phyloP scores from a whole-genome alignment of 164 flowering plant species.

The Vitis amurensis region DNA sequence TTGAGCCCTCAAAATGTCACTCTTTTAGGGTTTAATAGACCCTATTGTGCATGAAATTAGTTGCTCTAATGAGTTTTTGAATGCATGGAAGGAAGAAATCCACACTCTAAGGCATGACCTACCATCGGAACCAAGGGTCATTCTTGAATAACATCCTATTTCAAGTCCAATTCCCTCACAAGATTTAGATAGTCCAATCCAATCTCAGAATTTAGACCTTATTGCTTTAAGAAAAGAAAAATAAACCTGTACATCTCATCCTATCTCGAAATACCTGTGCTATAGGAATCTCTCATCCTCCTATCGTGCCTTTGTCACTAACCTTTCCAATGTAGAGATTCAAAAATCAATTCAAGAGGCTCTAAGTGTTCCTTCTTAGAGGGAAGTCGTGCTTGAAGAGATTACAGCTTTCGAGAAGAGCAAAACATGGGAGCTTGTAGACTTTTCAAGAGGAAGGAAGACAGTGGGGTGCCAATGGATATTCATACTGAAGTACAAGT shows the following conservation, averaged over 20 bases:
- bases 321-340: neutral
- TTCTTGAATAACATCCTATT: neutral
- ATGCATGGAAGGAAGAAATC: neutral
- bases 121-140: neutral
- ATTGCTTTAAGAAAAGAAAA: conserved; percentile 6
- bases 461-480: too few species aligned
- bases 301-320: neutral
- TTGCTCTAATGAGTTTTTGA: neutral
- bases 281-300: neutral
- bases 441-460: too few species aligned
- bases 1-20: neutral
- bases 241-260: neutral
- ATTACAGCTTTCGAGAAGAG: too few species aligned
- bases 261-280: neutral
- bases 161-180: neutral
- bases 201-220: neutral
- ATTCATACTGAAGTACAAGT: too few species aligned
- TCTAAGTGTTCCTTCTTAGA: too few species aligned
- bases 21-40: neutral
- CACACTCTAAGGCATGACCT: neutral
- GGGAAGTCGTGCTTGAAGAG: too few species aligned
- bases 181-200: neutral
- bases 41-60: too few species aligned
- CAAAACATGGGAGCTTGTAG: too few species aligned
- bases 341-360: too few species aligned